Evolutionary conservation across 345 rosid genomes (phyloP).

Genomic region (Combretum micranthum): DNA sequence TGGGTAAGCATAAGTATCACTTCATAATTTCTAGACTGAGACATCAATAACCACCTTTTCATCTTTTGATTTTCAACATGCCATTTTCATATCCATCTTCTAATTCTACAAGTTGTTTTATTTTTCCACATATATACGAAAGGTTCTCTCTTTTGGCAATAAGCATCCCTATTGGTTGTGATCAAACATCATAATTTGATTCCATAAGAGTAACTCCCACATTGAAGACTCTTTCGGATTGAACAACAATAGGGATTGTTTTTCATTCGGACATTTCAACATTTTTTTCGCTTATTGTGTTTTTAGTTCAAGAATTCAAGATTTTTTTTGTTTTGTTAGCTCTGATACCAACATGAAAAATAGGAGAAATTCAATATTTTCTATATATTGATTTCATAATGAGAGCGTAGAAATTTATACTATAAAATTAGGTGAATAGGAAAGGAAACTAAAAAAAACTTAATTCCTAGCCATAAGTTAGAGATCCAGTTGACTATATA

Average conservation of each 20-base stretch:
- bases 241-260: neutral
- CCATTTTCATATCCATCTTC: slow-evolving; percentile 2
- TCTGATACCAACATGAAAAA: no score
- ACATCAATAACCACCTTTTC: neutral
- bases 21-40: no score
- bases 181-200: slow-evolving; percentile 3
- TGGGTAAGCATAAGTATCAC: no score
- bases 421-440: no score
- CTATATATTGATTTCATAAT: no score
- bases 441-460: no score
- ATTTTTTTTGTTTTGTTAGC: no score
- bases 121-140: neutral
- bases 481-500: no score
- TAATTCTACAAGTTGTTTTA: neutral
- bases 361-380: no score
- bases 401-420: no score
- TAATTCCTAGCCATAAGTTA: no score
- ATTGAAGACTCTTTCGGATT: neutral
- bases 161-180: neutral
- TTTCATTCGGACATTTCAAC: neutral
- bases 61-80: neutral
- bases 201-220: neutral
- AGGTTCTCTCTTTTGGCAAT: neutral
- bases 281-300: neutral
- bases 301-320: no score